These are phyloP conservation scores for Cryptococcus sp. DNA, from an alignment of 1,284 basidiomycete genomes.

Conservation along the genomic window DNA sequence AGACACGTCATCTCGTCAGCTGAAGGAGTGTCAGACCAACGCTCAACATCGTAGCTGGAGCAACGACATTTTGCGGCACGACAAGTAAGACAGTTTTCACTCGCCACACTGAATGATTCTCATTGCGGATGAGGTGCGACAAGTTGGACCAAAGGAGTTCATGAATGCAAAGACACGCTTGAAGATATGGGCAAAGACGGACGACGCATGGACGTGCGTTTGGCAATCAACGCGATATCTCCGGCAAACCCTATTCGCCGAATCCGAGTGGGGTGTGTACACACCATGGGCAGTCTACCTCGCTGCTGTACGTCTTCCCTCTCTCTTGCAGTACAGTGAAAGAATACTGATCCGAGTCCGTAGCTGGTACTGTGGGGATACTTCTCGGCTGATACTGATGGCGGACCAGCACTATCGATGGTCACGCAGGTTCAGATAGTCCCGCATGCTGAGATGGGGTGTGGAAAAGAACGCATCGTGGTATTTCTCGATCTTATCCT, in stretches of 20 bases:
- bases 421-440: neutral
- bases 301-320: constrained; percentile 33
- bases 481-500: constrained; percentile 13
- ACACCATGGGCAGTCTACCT: constrained; percentile 44
- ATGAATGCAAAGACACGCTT: constrained; percentile 38
- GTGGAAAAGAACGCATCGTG: constrained; percentile 11
- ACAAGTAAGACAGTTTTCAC: constrained; percentile 15
- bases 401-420: neutral
- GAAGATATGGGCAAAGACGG: constrained; percentile 39
- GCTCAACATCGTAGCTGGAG: constrained; percentile 46
- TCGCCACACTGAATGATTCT: neutral
- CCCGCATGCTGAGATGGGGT: no score
- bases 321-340: neutral
- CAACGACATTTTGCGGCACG: constrained; percentile 37
- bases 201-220: constrained; percentile 47
- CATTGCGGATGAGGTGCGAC: neutral
- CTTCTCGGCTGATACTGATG: constrained; percentile 6
- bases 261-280: constrained; percentile 42
- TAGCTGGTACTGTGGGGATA: constrained; percentile 41
- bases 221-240: constrained; percentile 47
- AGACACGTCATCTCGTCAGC: neutral
- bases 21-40: constrained; percentile 31
- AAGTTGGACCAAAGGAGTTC: constrained; percentile 37
- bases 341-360: neutral
- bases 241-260: constrained; percentile 28